phyloP scores from a whole-genome alignment of 1,284 basidiomycete species.

The Sporisorium iseilematis-ciliati region DNA sequence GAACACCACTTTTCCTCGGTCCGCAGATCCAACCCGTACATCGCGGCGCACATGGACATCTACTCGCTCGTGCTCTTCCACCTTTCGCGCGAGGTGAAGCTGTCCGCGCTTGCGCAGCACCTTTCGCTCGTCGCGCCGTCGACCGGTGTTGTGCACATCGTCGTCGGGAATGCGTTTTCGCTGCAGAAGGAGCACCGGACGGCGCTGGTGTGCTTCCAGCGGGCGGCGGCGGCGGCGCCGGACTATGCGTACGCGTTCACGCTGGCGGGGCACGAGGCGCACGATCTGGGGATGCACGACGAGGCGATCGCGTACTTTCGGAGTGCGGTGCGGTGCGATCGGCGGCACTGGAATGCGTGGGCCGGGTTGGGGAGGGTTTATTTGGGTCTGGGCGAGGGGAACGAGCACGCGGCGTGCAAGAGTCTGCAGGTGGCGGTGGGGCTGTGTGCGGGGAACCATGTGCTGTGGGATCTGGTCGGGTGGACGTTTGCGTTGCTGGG shows the following conservation, averaged over 20 bases:
- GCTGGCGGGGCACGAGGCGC: slow-evolving; percentile 66
- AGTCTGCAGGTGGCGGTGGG: slow-evolving; percentile 57
- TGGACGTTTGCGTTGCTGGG: slow-evolving; percentile 48
- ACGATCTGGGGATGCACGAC: slow-evolving; percentile 60
- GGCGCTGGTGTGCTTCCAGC: slow-evolving; percentile 63
- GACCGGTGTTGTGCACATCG: slow-evolving; percentile 60
- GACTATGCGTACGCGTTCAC: slow-evolving; percentile 68
- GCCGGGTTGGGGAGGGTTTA: slow-evolving; percentile 64
- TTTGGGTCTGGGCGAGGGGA: slow-evolving; percentile 48
- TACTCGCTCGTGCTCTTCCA: slow-evolving; percentile 68
- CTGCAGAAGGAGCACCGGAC: slow-evolving; percentile 65
- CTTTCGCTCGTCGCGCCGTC: slow-evolving; percentile 53
- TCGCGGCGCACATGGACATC: slow-evolving; percentile 64
- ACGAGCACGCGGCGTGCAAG: slow-evolving; percentile 56
- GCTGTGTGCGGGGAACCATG: slow-evolving; percentile 58
- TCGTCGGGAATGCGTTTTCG: slow-evolving; percentile 65
- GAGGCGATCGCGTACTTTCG: slow-evolving; percentile 64
- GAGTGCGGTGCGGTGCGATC: slow-evolving; percentile 60
- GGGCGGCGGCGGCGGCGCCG: slow-evolving; percentile 59
- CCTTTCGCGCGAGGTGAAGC: slow-evolving; percentile 65
- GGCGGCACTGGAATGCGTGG: slow-evolving; percentile 67
- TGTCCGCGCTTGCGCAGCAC: slow-evolving; percentile 63
- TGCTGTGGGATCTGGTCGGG: slow-evolving; percentile 65
- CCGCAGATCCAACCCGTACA: slow-evolving; percentile 51
- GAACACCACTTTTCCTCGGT: slow-evolving; percentile 56